Conservation (phyloP, 345 rosid genomes). For the Populus tremula region DNA sequence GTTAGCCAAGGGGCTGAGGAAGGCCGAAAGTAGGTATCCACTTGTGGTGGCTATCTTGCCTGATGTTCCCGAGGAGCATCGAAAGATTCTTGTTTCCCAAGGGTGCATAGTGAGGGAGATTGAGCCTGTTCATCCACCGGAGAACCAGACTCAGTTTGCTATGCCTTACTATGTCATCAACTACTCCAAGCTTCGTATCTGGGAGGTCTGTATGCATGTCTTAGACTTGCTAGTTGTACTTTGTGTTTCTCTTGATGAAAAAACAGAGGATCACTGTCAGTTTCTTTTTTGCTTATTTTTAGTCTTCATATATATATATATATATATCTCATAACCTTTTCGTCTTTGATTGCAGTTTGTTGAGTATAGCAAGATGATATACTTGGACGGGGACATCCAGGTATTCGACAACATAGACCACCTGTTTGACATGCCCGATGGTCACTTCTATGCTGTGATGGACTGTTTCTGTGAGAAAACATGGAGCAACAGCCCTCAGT, state of each 20-base stretch:
- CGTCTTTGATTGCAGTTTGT: slow-evolving; percentile 49
- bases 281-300: neutral
- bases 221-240: neutral
- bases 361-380: slow-evolving; percentile 69
- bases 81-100: slow-evolving; percentile 50
- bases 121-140: slow-evolving; percentile 70
- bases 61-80: slow-evolving; percentile 76
- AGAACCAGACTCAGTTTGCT: slow-evolving; percentile 61
- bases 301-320: neutral
- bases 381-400: slow-evolving; percentile 79
- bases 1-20: slow-evolving; percentile 73
- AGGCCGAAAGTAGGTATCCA: slow-evolving; percentile 56
- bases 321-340: slow-evolving; percentile 5
- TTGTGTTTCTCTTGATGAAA: neutral
- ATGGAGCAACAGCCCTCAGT: slow-evolving; percentile 63
- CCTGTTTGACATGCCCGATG: slow-evolving; percentile 57
- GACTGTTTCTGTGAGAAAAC: slow-evolving; percentile 79
- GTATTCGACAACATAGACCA: slow-evolving; percentile 70
- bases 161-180: slow-evolving; percentile 78
- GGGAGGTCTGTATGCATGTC: slow-evolving; percentile 51
- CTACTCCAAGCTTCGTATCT: slow-evolving; percentile 83
- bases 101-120: slow-evolving; percentile 70
- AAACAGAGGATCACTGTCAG: no score
- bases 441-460: slow-evolving; percentile 65
- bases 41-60: slow-evolving; percentile 74